These are phyloP conservation scores for Yamadazyma trypodendri DNA, from an alignment of 1,139 yeast genomes.

Conservation along the genomic window DNA sequence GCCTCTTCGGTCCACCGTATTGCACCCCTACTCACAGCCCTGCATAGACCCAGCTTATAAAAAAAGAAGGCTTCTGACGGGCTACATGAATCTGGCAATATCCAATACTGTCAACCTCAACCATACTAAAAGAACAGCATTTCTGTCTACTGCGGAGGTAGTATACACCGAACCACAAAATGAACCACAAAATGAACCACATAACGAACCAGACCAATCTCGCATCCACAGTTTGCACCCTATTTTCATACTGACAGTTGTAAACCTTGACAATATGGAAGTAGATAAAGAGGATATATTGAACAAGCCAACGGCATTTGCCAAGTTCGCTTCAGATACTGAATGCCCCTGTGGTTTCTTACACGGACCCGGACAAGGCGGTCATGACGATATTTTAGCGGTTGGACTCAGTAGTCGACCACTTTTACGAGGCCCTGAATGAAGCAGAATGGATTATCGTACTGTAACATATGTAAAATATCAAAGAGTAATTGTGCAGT, in stretches of 20 bases:
- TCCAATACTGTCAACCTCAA: background rate
- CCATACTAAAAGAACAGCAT: too few species aligned
- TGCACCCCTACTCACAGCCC: background rate
- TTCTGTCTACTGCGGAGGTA: too few species aligned
- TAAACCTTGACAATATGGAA: too few species aligned
- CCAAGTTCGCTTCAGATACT: background rate
- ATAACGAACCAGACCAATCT: too few species aligned
- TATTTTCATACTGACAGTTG: too few species aligned
- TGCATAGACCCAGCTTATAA: background rate
- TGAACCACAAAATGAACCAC: background rate
- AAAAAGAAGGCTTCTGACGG: background rate
- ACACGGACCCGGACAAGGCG: constrained; percentile 34
- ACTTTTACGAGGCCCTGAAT: constrained; percentile 33
- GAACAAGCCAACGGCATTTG: background rate
- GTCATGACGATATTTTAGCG: constrained; percentile 27
- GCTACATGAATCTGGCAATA: background rate
- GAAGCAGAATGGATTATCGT: too few species aligned
- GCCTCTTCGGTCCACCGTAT: background rate
- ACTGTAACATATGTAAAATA: too few species aligned
- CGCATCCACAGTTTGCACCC: too few species aligned
- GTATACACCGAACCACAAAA: too few species aligned
- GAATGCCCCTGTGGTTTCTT: constrained; percentile 29
- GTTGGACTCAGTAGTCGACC: constrained; percentile 28
- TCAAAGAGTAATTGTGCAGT: too few species aligned
- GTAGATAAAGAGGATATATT: too few species aligned